These are phyloP conservation scores for Hygrophila difformis DNA, from an alignment of 257 asterid genomes.

Conservation along the genomic window DNA sequence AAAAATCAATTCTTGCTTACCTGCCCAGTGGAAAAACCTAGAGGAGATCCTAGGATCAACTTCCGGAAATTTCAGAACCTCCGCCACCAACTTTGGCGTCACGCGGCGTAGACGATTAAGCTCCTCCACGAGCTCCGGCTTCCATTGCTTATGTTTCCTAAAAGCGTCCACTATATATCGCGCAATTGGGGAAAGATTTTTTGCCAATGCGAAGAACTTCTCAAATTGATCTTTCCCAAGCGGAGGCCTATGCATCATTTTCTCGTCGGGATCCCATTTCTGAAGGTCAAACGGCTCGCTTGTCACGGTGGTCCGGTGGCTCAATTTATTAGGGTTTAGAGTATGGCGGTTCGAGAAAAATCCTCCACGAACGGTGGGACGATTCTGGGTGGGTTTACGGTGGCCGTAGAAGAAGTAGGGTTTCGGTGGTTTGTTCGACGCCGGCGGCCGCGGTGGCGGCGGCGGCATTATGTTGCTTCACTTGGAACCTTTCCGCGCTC, in stretches of 20 bases:
- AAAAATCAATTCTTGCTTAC: slow-evolving; percentile 24
- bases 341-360: slow-evolving; percentile 71
- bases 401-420: slow-evolving; percentile 93
- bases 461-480: slow-evolving; percentile 32
- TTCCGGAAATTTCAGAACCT: slow-evolving; percentile 70
- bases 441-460: slow-evolving; percentile 38
- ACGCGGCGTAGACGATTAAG: slow-evolving; percentile 81
- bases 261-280: slow-evolving; percentile 74
- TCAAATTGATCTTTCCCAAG: slow-evolving; percentile 49
- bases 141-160: slow-evolving; percentile 70
- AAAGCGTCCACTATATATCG: slow-evolving; percentile 76
- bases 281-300: slow-evolving; percentile 52
- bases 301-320: slow-evolving; percentile 21
- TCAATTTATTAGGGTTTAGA: slow-evolving; percentile 24
- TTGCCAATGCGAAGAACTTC: slow-evolving; percentile 58
- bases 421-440: slow-evolving; percentile 28
- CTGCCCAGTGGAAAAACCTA: slow-evolving; percentile 95
- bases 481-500: no score
- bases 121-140: slow-evolving; percentile 52
- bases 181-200: slow-evolving; percentile 74
- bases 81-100: slow-evolving; percentile 78
- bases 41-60: slow-evolving; percentile 73
- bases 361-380: slow-evolving; percentile 91
- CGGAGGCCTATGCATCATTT: slow-evolving; percentile 7
- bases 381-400: slow-evolving; percentile 78